Conservation (phyloP, 805 yeast genomes). For the Diddensiella transvaalensis region DNA sequence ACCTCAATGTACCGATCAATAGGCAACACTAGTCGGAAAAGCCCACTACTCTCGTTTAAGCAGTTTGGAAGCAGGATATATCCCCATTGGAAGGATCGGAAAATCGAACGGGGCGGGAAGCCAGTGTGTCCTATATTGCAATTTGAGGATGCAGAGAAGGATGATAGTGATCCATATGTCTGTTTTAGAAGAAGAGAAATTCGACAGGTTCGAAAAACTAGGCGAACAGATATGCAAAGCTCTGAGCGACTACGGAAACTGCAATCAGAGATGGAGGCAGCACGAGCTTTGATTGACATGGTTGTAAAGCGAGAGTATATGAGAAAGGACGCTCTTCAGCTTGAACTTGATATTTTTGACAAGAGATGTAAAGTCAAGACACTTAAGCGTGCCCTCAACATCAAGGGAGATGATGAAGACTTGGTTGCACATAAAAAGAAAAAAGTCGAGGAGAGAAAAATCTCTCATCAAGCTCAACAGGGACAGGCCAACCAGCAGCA, state of each 20-base stretch:
- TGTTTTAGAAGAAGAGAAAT: conserved; percentile 95
- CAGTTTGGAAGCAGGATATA: conserved; percentile 66
- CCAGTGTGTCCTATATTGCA: conserved; percentile 69
- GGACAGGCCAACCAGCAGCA: conserved; percentile 3
- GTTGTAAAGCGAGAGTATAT: conserved; percentile 73
- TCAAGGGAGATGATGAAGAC: conserved; percentile 82
- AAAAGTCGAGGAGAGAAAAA: conserved; percentile 24
- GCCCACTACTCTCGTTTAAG: conserved; percentile 26
- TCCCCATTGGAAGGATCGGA: conserved; percentile 76
- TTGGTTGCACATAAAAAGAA: conserved; percentile 70
- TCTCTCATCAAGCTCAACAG: not conserved
- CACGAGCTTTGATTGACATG: conserved; percentile 61
- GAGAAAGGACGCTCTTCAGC: conserved; percentile 55
- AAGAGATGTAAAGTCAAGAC: conserved; percentile 67
- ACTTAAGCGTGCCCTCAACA: conserved; percentile 68
- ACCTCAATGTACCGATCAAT: conserved; percentile 24
- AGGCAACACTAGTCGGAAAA: conserved; percentile 14
- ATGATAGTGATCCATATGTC: conserved; percentile 90
- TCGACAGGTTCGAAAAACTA: conserved; percentile 91
- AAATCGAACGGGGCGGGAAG: conserved; percentile 65
- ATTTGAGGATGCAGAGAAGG: conserved; percentile 86
- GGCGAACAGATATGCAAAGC: conserved; percentile 89
- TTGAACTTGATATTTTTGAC: conserved; percentile 67
- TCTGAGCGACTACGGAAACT: conserved; percentile 75
- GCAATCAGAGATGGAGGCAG: conserved; percentile 72